phyloP scores from a whole-genome alignment of 768 basidiomycete genomes.

The Sarcomyxa edulis region DNA sequence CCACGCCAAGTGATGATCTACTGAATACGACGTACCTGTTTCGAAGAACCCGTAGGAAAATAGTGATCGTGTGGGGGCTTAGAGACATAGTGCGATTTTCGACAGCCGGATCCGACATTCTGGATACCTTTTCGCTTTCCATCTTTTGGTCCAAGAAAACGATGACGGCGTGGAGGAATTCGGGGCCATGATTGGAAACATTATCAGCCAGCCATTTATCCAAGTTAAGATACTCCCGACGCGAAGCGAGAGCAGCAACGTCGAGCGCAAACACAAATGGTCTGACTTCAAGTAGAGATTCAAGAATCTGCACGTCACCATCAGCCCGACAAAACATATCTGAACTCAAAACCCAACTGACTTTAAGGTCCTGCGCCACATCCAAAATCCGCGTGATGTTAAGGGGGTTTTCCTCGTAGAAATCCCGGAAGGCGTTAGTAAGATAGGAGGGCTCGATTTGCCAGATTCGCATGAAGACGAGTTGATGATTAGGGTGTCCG shows the following conservation, averaged over 20 bases:
- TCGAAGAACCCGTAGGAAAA: slow-evolving; percentile 86
- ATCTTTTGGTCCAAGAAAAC: slow-evolving; percentile 91
- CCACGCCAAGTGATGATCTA: neutral
- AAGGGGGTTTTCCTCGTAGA: slow-evolving; percentile 86
- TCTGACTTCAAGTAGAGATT: slow-evolving; percentile 84
- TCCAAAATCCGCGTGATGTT: slow-evolving; percentile 95
- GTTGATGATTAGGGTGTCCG: slow-evolving; percentile 90
- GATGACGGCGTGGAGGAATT: slow-evolving; percentile 84
- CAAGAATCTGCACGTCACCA: slow-evolving; percentile 61
- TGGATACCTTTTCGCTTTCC: slow-evolving; percentile 75
- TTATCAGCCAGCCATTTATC: slow-evolving; percentile 96
- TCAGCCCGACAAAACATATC: neutral
- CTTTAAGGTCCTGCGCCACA: slow-evolving; percentile 93
- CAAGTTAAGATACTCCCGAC: slow-evolving; percentile 89
- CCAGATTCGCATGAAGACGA: slow-evolving; percentile 97
- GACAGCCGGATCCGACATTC: slow-evolving; percentile 71
- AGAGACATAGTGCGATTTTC: slow-evolving; percentile 83
- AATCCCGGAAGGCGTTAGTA: slow-evolving; percentile 83
- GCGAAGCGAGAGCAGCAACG: slow-evolving; percentile 88
- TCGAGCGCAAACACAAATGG: slow-evolving; percentile 91
- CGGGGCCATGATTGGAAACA: slow-evolving; percentile 72
- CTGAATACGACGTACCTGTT: slow-evolving; percentile 52
- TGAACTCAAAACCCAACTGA: slow-evolving; percentile 22
- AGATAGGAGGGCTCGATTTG: slow-evolving; percentile 85
- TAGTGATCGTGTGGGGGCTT: slow-evolving; percentile 85